These are phyloP conservation scores for Penicillium sp. DNA, from an alignment of 2,329 filamentous ascomycete species.

Conservation along the genomic window DNA sequence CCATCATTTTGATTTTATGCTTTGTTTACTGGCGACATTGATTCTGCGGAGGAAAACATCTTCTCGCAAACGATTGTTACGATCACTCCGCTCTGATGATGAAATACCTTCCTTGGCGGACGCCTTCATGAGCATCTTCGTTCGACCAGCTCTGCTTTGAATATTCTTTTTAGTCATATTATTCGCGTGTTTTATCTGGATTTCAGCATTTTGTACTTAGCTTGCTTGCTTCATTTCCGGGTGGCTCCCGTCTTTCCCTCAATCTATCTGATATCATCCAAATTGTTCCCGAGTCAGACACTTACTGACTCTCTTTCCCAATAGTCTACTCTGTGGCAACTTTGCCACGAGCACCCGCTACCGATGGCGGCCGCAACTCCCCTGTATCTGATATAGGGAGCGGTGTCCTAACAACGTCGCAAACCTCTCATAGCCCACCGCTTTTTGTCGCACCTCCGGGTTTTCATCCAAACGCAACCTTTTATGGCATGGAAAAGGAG, in stretches of 20 bases:
- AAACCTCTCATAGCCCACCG: constrained; percentile 20
- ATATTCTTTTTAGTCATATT: background rate
- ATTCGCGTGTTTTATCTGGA: background rate
- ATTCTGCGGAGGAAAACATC: background rate
- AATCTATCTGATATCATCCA: constrained; percentile 18
- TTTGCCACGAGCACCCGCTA: constrained; percentile 19
- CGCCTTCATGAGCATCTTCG: background rate
- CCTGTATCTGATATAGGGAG: constrained; percentile 26
- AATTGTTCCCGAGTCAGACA: constrained; percentile 23
- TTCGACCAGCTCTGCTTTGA: background rate
- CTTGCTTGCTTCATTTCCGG: constrained; percentile 7
- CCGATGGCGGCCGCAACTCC: constrained; percentile 26
- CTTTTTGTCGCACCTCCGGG: constrained; percentile 50
- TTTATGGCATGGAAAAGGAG: constrained; percentile 58
- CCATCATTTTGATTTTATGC: constrained; percentile 17
- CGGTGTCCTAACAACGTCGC: constrained; percentile 20
- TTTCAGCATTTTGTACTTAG: constrained; percentile 15
- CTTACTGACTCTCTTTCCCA: constrained; percentile 32
- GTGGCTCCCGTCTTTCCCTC: constrained; percentile 19
- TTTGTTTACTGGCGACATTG: background rate
- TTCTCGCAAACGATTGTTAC: background rate
- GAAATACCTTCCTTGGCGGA: background rate
- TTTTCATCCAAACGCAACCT: constrained; percentile 60
- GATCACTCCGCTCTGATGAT: background rate
- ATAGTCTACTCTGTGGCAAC: constrained; percentile 32